Evolutionary conservation across 352 stramenopile genomes (phyloP).

Genomic region (Globisporangium ultimum): DNA sequence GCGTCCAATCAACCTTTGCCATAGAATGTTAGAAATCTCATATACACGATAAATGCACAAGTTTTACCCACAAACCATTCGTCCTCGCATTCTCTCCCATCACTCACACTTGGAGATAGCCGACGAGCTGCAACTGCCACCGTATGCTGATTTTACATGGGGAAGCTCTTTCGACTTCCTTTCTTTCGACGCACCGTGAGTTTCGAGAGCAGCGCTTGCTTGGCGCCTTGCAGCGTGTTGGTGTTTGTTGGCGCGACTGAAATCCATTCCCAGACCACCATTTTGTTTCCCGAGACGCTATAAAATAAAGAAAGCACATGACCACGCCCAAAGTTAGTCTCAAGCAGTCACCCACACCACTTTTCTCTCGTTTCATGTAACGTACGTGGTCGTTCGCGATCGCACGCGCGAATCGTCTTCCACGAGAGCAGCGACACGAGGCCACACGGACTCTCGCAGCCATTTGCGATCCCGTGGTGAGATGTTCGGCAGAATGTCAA

Average conservation of each 20-base stretch:
- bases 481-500: slow-evolving; percentile 31
- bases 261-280: slow-evolving; percentile 64
- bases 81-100: not conserved
- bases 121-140: not conserved
- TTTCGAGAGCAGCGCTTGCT: slow-evolving; percentile 9
- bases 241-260: slow-evolving; percentile 30
- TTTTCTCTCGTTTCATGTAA: not conserved
- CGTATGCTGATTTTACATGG: slow-evolving; percentile 5
- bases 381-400: slow-evolving; percentile 41
- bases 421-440: slow-evolving; percentile 47
- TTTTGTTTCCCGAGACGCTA: slow-evolving; percentile 35
- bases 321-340: slow-evolving; percentile 1
- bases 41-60: too few species aligned
- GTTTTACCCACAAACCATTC: slow-evolving; percentile 3
- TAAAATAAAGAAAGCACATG: slow-evolving; percentile 7
- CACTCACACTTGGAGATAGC: too few species aligned
- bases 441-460: slow-evolving; percentile 55
- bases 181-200: slow-evolving; percentile 9
- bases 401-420: slow-evolving; percentile 55
- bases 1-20: too few species aligned
- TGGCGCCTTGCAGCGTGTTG: slow-evolving; percentile 12
- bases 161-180: slow-evolving; percentile 16
- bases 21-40: too few species aligned
- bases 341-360: not conserved
- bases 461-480: slow-evolving; percentile 43